Evolutionary conservation across 1,139 yeast species (phyloP).

Genomic region (Fermentozyma sake): DNA sequence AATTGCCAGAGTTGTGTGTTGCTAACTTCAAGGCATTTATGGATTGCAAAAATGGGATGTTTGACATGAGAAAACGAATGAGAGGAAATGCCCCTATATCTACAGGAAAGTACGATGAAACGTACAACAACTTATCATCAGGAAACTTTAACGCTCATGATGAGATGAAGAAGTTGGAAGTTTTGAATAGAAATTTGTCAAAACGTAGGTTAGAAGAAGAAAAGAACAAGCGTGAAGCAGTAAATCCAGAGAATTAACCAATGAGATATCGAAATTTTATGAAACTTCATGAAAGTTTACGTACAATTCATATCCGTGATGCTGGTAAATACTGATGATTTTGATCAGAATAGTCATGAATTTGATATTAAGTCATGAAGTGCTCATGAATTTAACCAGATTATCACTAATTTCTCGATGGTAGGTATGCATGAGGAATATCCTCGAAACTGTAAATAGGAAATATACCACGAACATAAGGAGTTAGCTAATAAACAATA

Average conservation of each 20-base stretch:
- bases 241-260: background rate
- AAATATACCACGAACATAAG: no score
- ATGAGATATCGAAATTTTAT: background rate
- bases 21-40: slow-evolving; percentile 81
- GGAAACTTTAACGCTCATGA: slow-evolving; percentile 82
- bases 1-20: slow-evolving; percentile 83
- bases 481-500: no score
- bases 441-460: no score
- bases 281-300: no score
- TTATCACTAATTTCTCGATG: no score
- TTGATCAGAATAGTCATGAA: no score
- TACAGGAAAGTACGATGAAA: slow-evolving; percentile 88
- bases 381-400: no score
- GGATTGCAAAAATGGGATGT: slow-evolving; percentile 81
- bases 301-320: no score
- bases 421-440: no score
- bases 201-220: slow-evolving; percentile 17
- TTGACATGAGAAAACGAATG: slow-evolving; percentile 88
- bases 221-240: slow-evolving; percentile 5
- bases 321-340: no score
- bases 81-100: slow-evolving; percentile 92
- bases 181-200: slow-evolving; percentile 46
- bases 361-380: no score
- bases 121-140: slow-evolving; percentile 67
- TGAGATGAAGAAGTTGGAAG: slow-evolving; percentile 67